phyloP scores from a whole-genome alignment of 495 filamentous ascomycete species.

The Tuber brumale region DNA sequence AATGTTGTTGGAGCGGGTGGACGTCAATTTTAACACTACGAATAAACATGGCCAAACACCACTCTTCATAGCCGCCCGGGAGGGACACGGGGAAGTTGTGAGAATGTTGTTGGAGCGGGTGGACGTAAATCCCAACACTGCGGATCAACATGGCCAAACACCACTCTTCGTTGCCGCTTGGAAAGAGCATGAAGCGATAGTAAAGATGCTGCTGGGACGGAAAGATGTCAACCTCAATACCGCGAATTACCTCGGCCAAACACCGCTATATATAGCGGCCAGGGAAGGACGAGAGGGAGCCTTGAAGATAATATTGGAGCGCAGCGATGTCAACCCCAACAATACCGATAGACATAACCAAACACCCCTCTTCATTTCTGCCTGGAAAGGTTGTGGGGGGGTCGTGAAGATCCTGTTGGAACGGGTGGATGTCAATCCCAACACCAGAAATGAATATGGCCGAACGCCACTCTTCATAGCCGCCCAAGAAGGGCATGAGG shows the following conservation, averaged over 20 bases:
- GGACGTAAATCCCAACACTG: not conserved
- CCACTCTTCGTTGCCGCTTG: not conserved
- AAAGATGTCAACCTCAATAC: not conserved
- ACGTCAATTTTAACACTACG: not conserved
- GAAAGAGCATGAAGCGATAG: not conserved
- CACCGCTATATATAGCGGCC: not conserved
- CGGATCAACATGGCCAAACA: not conserved
- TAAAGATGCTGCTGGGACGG: not conserved
- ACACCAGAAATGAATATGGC: not conserved
- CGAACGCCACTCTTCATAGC: not conserved
- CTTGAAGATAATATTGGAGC: not conserved
- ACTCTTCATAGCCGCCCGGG: not conserved
- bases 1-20: not conserved
- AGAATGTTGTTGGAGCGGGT: not conserved
- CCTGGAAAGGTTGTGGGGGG: not conserved
- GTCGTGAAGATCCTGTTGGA: not conserved
- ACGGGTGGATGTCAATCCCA: not conserved
- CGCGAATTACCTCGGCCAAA: not conserved
- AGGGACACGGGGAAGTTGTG: not conserved
- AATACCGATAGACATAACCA: not conserved
- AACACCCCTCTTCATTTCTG: not conserved
- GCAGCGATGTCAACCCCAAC: not conserved
- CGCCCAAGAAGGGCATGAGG: not conserved
- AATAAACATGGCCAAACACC: not conserved
- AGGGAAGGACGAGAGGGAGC: not conserved